Percentiles rank a stretch among this genome's conserved stretches.
phyloP scores from a whole-genome alignment of 139 green algal species.

The Picochlorum costavermella region DNA sequence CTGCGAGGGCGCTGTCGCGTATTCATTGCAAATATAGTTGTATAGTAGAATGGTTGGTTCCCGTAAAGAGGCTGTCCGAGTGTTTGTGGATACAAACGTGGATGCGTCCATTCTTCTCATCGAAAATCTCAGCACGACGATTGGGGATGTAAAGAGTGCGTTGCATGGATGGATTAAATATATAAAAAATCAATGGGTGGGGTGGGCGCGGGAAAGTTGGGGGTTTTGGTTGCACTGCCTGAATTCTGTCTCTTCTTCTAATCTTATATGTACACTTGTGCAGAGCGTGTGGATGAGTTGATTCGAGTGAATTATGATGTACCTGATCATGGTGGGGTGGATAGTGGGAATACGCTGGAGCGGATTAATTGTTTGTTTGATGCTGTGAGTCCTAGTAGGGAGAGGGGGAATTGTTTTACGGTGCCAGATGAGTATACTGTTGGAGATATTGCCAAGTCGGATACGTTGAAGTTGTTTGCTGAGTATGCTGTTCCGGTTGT shows the following conservation, averaged over 20 bases:
- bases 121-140: background rate
- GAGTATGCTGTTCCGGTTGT: constrained; percentile 8
- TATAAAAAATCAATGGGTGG: no score
- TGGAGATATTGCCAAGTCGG: background rate
- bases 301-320: background rate
- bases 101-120: constrained; percentile 5
- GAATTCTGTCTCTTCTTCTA: no score
- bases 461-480: background rate
- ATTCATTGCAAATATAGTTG: no score
- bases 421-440: constrained; percentile 4
- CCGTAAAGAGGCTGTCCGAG: background rate
- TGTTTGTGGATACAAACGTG: constrained; percentile 13
- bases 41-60: no score
- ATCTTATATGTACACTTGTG: background rate
- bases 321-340: background rate
- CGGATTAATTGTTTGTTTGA: constrained; percentile 5
- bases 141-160: background rate
- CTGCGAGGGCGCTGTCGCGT: no score
- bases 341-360: background rate
- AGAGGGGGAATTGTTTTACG: constrained; percentile 7
- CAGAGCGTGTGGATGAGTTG: constrained; percentile 1
- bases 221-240: no score
- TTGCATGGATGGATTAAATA: no score
- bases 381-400: background rate
- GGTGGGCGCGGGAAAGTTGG: no score